These are phyloP conservation scores for Nakaseomyces delphensis DNA, from an alignment of 1,139 yeast genomes.

Conservation along the genomic window DNA sequence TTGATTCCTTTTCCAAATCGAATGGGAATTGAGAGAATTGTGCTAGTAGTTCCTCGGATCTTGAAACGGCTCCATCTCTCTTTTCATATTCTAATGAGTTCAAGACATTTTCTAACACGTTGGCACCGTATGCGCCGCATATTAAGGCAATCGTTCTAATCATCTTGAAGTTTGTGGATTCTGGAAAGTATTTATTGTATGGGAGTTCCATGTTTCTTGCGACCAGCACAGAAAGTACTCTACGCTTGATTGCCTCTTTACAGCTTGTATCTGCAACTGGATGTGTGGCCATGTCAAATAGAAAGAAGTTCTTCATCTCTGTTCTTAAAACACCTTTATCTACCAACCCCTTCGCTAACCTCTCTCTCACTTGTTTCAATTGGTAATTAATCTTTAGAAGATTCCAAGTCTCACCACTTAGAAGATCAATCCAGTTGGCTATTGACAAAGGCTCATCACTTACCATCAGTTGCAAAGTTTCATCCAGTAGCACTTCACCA, in stretches of 20 bases:
- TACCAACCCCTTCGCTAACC: constrained; percentile 92
- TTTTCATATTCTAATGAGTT: constrained; percentile 73
- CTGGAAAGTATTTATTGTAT: constrained; percentile 54
- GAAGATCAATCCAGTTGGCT: constrained; percentile 86
- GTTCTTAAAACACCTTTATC: constrained; percentile 97
- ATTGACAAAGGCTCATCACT: constrained; percentile 73
- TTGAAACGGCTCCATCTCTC: constrained; percentile 84
- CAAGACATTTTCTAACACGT: constrained; percentile 86
- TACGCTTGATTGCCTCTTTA: constrained; percentile 64
- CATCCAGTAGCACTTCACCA: constrained; percentile 92
- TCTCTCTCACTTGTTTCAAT: constrained; percentile 91
- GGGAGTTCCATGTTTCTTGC: constrained; percentile 51
- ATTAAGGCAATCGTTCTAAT: constrained; percentile 76
- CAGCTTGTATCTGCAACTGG: constrained; percentile 85
- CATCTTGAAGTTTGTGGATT: constrained; percentile 56
- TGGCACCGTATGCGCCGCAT: constrained; percentile 90
- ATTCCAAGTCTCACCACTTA: constrained; percentile 97
- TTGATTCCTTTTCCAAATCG: constrained; percentile 42
- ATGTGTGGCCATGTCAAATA: constrained; percentile 98
- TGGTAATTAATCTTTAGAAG: constrained; percentile 89
- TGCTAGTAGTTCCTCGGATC: constrained; percentile 81
- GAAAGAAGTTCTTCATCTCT: constrained; percentile 85
- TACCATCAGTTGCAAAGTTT: constrained; percentile 84
- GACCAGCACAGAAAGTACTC: constrained; percentile 63
- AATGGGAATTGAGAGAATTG: constrained; percentile 90